Percentiles rank a stretch among this genome's conserved stretches.
Evolutionary conservation across 2,329 filamentous ascomycete species (phyloP).

Genomic region (Rutstroemia sp.): DNA sequence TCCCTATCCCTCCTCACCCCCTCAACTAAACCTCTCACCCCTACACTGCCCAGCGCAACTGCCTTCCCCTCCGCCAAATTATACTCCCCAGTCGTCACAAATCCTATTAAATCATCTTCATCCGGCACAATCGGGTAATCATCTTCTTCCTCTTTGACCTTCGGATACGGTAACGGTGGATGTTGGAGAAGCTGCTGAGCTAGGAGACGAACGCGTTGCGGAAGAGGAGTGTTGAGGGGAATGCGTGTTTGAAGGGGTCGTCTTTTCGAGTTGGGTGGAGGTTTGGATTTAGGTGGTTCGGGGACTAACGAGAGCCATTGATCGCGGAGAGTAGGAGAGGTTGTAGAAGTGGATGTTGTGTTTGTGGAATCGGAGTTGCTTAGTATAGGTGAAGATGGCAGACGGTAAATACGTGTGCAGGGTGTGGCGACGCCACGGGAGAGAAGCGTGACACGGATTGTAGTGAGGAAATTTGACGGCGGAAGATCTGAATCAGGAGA

Average conservation of each 20-base stretch:
- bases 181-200: constrained; percentile 42
- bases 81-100: constrained; percentile 81
- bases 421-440: constrained; percentile 61
- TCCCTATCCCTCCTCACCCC: constrained; percentile 23
- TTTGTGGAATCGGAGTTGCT: constrained; percentile 32
- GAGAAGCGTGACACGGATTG: constrained; percentile 59
- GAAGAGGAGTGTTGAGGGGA: constrained; percentile 26
- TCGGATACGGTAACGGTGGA: constrained; percentile 34
- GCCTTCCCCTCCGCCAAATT: constrained; percentile 70
- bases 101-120: constrained; percentile 74
- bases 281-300: constrained; percentile 16
- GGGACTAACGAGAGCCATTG: constrained; percentile 63
- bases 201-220: constrained; percentile 33
- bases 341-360: constrained; percentile 5
- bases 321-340: constrained; percentile 43
- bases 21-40: constrained; percentile 49
- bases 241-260: constrained; percentile 13
- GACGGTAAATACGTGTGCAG: constrained; percentile 78
- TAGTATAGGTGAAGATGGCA: constrained; percentile 37
- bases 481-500: constrained; percentile 20
- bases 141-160: constrained; percentile 25
- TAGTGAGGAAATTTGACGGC: constrained; percentile 40
- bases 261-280: constrained; percentile 20
- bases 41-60: constrained; percentile 66
- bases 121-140: constrained; percentile 62